Evolutionary conservation across 371 early-diverging fungal genomes (phyloP).

Genomic region (Mortierella sp.): DNA sequence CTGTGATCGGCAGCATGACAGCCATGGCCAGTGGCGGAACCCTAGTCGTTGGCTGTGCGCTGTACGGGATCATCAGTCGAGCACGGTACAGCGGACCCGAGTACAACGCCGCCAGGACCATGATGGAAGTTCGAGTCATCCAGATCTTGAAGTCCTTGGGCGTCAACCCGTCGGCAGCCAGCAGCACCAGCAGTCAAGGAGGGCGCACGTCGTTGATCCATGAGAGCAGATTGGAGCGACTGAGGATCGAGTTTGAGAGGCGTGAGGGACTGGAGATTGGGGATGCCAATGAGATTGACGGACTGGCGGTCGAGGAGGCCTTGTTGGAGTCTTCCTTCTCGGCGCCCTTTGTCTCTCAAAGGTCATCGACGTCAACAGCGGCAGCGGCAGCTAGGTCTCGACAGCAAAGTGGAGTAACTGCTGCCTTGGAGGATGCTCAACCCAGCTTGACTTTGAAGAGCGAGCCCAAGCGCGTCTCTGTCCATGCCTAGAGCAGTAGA

Average conservation of each 20-base stretch:
- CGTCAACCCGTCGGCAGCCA: constrained; percentile 15
- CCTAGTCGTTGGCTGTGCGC: constrained; percentile 51
- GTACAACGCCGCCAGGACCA: constrained; percentile 44
- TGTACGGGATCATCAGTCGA: constrained; percentile 49
- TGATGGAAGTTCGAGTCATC: constrained; percentile 36
- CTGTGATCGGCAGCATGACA: constrained; percentile 61
- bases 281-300: constrained; percentile 54
- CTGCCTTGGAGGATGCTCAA: not conserved
- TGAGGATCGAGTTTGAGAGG: constrained; percentile 44
- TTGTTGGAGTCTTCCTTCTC: constrained; percentile 30
- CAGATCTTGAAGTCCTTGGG: constrained; percentile 35
- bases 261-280: constrained; percentile 38
- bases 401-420: constrained; percentile 6
- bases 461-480: not conserved
- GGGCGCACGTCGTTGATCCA: constrained; percentile 12
- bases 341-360: constrained; percentile 29
- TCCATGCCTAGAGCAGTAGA: not conserved
- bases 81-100: constrained; percentile 53
- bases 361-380: too few relatives aligned
- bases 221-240: constrained; percentile 26
- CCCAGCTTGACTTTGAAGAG: not conserved
- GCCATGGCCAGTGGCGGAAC: constrained; percentile 56
- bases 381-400: not conserved
- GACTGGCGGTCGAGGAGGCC: constrained; percentile 38
- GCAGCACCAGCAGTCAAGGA: not conserved